Evolutionary conservation across 176 grass and related monocot species (phyloP).

Genomic region (Poa pratensis): DNA sequence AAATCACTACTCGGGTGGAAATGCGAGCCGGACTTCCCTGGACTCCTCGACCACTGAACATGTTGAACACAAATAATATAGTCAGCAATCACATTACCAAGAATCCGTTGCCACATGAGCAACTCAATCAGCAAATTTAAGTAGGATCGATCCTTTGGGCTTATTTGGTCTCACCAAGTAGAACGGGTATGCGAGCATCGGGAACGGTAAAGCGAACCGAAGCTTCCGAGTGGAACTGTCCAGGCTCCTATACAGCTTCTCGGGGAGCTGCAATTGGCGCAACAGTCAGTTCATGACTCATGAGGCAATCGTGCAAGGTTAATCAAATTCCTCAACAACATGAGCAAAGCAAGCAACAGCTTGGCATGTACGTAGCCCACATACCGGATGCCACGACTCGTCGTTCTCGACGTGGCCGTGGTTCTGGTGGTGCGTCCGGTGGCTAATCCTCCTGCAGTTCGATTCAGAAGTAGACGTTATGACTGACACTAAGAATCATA

Average conservation of each 20-base stretch:
- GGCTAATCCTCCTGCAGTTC: constrained; percentile 89
- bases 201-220: constrained; percentile 65
- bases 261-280: constrained; percentile 47
- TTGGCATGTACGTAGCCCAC: not conserved
- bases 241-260: constrained; percentile 64
- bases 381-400: constrained; percentile 72
- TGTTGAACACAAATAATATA: not conserved
- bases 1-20: constrained; percentile 69
- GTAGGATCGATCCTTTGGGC: not conserved
- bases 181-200: constrained; percentile 73
- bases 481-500: not conserved
- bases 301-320: not conserved
- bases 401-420: constrained; percentile 85
- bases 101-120: not conserved
- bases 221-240: constrained; percentile 47
- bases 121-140: not conserved
- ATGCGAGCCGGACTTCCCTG: constrained; percentile 66
- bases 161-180: constrained; percentile 55
- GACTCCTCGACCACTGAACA: constrained; percentile 65
- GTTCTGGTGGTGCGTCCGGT: constrained; percentile 95
- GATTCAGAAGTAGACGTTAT: not conserved
- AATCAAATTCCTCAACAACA: not conserved
- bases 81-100: constrained; percentile 7
- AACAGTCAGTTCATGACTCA: not conserved
- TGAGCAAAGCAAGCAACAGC: not conserved